Percentiles rank a stretch among this genome's conserved stretches.
phyloP scores from a whole-genome alignment of 23 red algal genomes.

The Cyanidioschyzon merolae region DNA sequence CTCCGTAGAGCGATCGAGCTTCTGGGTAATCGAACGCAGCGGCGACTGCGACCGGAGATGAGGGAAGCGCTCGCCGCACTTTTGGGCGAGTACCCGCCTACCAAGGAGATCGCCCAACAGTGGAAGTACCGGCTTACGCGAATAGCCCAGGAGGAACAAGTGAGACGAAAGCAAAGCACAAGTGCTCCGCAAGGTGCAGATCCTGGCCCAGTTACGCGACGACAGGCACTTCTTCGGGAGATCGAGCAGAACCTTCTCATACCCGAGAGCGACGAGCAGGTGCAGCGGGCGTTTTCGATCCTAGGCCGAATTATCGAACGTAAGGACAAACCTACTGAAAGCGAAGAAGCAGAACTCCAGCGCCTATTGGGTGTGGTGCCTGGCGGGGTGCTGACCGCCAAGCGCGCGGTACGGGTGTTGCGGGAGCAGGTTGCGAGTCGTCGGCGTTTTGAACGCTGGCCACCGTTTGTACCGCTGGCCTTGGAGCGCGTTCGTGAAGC shows the following conservation, averaged over 20 bases:
- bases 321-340: neutral
- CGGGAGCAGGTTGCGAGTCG: neutral
- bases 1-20: neutral
- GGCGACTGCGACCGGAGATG: neutral
- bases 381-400: neutral
- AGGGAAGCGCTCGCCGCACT: neutral
- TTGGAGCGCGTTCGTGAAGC: neutral
- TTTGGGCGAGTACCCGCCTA: neutral
- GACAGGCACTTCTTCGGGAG: neutral
- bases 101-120: slow-evolving; percentile 17
- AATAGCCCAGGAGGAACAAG: neutral
- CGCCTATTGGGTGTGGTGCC: neutral
- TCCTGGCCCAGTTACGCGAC: neutral
- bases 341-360: neutral
- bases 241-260: neutral
- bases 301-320: neutral
- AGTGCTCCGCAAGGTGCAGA: neutral
- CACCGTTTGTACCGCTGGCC: slow-evolving; percentile 4
- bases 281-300: neutral
- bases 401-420: neutral
- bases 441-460: neutral
- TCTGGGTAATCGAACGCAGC: slow-evolving; percentile 10
- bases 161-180: neutral
- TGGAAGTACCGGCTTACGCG: neutral
- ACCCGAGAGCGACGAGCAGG: neutral